Evolutionary conservation across 1,139 yeast genomes (phyloP).

Genomic region (Tardiomyces blankii): DNA sequence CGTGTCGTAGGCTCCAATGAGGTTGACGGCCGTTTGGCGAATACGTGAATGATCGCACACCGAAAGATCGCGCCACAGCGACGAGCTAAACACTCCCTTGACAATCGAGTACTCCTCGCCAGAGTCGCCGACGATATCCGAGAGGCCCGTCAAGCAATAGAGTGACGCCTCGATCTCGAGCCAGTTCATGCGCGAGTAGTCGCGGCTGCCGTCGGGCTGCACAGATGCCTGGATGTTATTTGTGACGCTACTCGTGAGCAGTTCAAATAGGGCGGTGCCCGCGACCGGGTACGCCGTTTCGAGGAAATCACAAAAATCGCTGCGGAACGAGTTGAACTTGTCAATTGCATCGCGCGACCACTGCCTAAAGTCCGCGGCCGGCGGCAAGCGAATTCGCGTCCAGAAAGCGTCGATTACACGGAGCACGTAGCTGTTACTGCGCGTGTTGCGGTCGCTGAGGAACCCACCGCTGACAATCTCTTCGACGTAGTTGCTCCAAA

Average conservation of each 20-base stretch:
- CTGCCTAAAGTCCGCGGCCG: constrained; percentile 12
- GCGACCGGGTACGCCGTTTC: constrained; percentile 58
- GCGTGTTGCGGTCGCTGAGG: constrained; percentile 22
- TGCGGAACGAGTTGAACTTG: constrained; percentile 58
- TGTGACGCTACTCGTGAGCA: constrained; percentile 35
- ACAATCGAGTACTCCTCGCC: constrained; percentile 17
- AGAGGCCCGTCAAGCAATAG: constrained; percentile 43
- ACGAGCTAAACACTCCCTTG: constrained; percentile 21
- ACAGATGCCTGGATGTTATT: constrained; percentile 13
- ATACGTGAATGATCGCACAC: constrained; percentile 17
- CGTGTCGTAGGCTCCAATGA: constrained; percentile 25
- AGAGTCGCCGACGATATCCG: constrained; percentile 26
- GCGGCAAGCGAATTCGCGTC: constrained; percentile 42
- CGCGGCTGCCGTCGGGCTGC: constrained; percentile 4
- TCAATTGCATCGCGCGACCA: constrained; percentile 27
- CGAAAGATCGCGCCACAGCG: constrained; percentile 22
- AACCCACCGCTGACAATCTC: constrained; percentile 44
- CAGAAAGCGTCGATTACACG: constrained; percentile 48
- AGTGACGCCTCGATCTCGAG: constrained; percentile 58
- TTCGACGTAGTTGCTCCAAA: constrained; percentile 74
- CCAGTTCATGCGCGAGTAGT: constrained; percentile 18
- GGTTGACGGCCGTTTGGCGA: constrained; percentile 25
- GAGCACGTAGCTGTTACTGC: constrained; percentile 30
- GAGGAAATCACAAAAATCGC: constrained; percentile 65
- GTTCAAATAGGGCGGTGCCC: constrained; percentile 43